A percentile compares a stretch with the other conserved stretches of the same genome.
Conservation (phyloP, 495 filamentous ascomycete genomes). For the Pseudoneurospora amorphoporcata region DNA sequence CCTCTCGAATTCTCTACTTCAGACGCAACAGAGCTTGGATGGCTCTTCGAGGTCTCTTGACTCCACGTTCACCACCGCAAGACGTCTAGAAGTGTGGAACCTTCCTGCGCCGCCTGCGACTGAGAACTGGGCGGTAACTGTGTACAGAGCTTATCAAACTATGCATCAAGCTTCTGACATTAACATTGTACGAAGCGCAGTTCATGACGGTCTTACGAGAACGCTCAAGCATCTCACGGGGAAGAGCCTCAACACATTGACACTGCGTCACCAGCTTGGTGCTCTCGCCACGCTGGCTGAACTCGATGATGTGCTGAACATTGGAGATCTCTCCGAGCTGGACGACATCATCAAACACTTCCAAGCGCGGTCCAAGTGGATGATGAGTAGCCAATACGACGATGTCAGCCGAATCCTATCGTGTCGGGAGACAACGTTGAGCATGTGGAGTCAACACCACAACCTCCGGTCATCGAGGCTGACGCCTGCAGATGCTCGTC, state of each 20-base stretch:
- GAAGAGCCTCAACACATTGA: constrained; percentile 45
- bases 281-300: constrained; percentile 72
- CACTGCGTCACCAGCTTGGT: constrained; percentile 53
- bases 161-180: constrained; percentile 57
- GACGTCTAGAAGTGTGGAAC: constrained; percentile 88
- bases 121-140: constrained; percentile 50
- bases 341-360: constrained; percentile 52
- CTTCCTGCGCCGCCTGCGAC: constrained; percentile 58
- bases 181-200: constrained; percentile 33
- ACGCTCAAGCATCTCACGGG: constrained; percentile 50
- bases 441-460: constrained; percentile 59
- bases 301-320: constrained; percentile 62
- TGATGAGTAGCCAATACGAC: constrained; percentile 65
- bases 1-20: constrained; percentile 60
- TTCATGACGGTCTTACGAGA: constrained; percentile 55
- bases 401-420: constrained; percentile 75
- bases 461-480: constrained; percentile 52
- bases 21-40: constrained; percentile 47
- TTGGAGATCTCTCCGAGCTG: constrained; percentile 47
- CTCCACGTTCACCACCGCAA: constrained; percentile 68
- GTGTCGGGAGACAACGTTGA: constrained; percentile 71
- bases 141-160: constrained; percentile 72
- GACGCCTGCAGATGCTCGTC: constrained; percentile 48
- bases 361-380: constrained; percentile 57
- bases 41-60: constrained; percentile 48